A percentile compares a stretch with the other conserved stretches of the same genome.
Evolutionary conservation across 257 asterid species (phyloP).

Genomic region (Asclepias syriaca): DNA sequence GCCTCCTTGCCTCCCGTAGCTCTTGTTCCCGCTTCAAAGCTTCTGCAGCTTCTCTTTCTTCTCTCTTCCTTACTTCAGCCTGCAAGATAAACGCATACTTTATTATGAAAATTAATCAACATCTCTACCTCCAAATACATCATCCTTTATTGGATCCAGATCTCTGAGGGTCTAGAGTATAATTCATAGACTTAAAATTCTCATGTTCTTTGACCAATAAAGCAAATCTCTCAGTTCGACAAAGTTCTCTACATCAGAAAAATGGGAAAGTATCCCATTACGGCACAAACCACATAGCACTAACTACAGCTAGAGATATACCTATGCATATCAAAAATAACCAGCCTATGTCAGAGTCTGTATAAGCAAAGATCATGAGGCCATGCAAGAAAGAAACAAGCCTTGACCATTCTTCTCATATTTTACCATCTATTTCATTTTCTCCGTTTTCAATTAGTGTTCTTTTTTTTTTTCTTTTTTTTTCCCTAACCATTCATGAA

Average conservation of each 20-base stretch:
- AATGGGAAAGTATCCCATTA: not conserved
- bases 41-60: conserved; percentile 99
- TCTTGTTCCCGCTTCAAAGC: conserved; percentile 98
- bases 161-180: not conserved
- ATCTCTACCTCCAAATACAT: not conserved
- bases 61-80: conserved; percentile 96
- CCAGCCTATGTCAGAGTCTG: not conserved
- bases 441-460: not conserved
- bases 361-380: not conserved
- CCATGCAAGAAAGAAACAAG: not conserved
- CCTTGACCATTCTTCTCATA: not conserved
- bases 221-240: not conserved
- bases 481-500: not conserved
- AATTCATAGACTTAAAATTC: conserved; percentile 1
- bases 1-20: conserved; percentile 98
- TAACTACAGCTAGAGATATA: not conserved
- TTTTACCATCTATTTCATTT: not conserved
- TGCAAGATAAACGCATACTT: conserved; percentile 28
- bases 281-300: not conserved
- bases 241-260: not conserved
- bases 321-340: not conserved
- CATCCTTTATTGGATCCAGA: not conserved
- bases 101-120: conserved; percentile 1
- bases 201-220: not conserved
- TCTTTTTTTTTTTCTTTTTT: not conserved